Base-by-base conservation (phyloP, 805 yeast species). In the Zygotorulaspora danielsina region DNA sequence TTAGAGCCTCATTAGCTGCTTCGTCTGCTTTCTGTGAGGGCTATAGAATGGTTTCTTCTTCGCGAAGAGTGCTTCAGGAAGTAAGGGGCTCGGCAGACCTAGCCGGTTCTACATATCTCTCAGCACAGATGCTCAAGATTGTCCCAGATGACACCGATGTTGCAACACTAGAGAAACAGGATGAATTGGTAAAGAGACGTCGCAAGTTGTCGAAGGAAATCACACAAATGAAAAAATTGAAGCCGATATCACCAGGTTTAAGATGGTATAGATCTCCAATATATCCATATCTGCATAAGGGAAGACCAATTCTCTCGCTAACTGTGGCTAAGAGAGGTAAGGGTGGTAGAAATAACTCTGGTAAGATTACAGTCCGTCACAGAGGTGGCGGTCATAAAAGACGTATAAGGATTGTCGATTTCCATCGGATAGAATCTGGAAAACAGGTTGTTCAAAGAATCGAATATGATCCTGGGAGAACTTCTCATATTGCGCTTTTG, bases 321-420 rank as follows among this genome's bases (percentile, higher is more conserved):
- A 90, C 98, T 0, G 73, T 73, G 22, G 76, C 88, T 12, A 77
- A 76, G 55, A 76, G 79, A 56, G 75, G 77, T 40, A 78, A 79
- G 34, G 83, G 95, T 38, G 98, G 98, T 49, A 81, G 98, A 69
- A 89, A 90, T 63, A 72, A 83, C 64, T 70, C 83, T 3, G 98
- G 98, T 50, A 75, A 76, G 51, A 86, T 93, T 54, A 87, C 96
- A 4, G 83, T 86, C 33, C 78, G 98, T 60, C 96, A 93, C 63
- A 79, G 94, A 63, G 98, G 97, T 61, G 98, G 98, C 55, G 97
- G 97, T 24, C 93, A 84, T 62, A 85, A 84, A 63, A 81, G 90
- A 57, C 78, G 98, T 64, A 73, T 85, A 27, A 77, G 98, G 54
- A 62, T 85, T 22, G 73, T 93, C 16, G 98, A 93, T 64, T 81